phyloP scores from a whole-genome alignment of 2,329 filamentous ascomycete genomes.

The Beauveria scarabaeidicola region DNA sequence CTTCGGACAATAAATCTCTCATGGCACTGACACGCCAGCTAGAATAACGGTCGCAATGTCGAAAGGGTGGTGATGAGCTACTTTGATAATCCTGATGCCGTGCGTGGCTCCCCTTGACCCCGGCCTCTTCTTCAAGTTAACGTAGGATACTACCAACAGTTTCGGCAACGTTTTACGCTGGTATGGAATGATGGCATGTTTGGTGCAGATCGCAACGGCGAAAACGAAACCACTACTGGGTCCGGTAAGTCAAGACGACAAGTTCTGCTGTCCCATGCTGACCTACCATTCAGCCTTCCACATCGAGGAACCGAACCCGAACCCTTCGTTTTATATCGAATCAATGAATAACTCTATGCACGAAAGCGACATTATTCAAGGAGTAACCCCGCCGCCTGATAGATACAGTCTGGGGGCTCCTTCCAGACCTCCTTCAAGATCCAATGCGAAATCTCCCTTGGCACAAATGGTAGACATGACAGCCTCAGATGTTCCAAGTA shows the following conservation, averaged over 20 bases:
- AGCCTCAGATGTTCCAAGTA: constrained; percentile 33
- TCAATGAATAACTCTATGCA: neutral
- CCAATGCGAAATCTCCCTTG: constrained; percentile 48
- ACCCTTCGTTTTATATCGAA: constrained; percentile 12
- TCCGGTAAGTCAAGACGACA: constrained; percentile 31
- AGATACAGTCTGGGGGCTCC: constrained; percentile 38
- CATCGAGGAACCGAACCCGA: constrained; percentile 44
- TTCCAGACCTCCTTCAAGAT: constrained; percentile 54
- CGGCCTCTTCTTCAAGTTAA: neutral
- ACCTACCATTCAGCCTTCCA: constrained; percentile 38
- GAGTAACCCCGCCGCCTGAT: constrained; percentile 32
- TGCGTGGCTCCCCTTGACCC: constrained; percentile 16
- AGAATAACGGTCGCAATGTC: constrained; percentile 36
- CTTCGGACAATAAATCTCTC: too few species aligned
- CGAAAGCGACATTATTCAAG: constrained; percentile 29
- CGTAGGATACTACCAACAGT: constrained; percentile 23
- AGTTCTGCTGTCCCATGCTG: neutral
- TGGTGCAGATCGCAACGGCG: constrained; percentile 42
- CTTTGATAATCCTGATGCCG: constrained; percentile 36
- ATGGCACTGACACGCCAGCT: neutral
- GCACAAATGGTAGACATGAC: constrained; percentile 42
- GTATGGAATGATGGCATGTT: constrained; percentile 49
- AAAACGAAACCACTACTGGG: constrained; percentile 29
- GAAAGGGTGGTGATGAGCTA: constrained; percentile 43
- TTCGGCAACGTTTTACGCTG: constrained; percentile 37